phyloP scores from a whole-genome alignment of 176 grass and related monocot species.

The Oryza meridionalis region DNA sequence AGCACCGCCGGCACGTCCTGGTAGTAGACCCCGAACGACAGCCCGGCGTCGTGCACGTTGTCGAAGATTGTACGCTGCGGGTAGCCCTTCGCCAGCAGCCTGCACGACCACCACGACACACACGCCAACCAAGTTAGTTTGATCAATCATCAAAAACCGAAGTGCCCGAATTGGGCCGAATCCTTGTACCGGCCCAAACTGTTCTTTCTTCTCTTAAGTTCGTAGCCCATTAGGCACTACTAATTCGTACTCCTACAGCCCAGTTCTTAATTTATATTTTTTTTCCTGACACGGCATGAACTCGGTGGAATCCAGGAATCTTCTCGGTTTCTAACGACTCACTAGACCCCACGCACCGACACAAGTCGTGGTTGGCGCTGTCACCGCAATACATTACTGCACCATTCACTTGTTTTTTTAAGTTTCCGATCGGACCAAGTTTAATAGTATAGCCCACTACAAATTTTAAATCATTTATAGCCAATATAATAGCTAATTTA shows the following conservation, averaged over 20 bases:
- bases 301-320: neutral
- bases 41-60: constrained; percentile 66
- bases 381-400: neutral
- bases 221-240: too few species aligned
- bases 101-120: neutral
- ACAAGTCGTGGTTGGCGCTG: neutral
- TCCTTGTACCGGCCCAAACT: neutral
- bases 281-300: too few species aligned
- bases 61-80: constrained; percentile 93
- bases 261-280: too few species aligned
- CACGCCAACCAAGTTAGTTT: too few species aligned
- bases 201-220: too few species aligned
- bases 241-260: too few species aligned
- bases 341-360: constrained; percentile 4
- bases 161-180: neutral
- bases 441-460: too few species aligned
- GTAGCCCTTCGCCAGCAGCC: constrained; percentile 61
- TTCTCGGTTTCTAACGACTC: neutral
- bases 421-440: too few species aligned
- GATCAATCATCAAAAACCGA: neutral
- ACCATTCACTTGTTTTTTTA: neutral
- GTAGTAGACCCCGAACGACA: constrained; percentile 89
- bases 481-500: too few species aligned
- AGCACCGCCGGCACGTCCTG: constrained; percentile 80
- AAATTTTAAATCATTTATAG: too few species aligned